Evolutionary conservation across 108 stramenopile genomes (phyloP), one percentile per base, ranked within the genome.

Genomic region (Stephanodiscus minutulus): DNA sequence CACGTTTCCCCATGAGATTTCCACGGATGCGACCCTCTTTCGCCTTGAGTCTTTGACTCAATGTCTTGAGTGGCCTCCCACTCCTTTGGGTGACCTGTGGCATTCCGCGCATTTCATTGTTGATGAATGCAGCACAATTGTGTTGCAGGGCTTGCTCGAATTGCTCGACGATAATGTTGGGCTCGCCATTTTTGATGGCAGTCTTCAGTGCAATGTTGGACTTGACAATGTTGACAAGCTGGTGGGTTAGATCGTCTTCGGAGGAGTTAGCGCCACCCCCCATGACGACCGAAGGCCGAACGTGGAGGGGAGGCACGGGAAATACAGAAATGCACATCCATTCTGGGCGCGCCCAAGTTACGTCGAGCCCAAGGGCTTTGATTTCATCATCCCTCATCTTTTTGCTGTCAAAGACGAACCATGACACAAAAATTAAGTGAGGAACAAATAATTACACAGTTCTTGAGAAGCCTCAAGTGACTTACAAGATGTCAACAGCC

Each of bases 1-100:
- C 99, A 70, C 99, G 98, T 85, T 99, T 99, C 56, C 99, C 99
- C 99, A 99, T 99, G 39, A 99, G 86, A 70, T 99, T 99, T 43
- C 98, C 98, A 50, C 99, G 94, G 73, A 99, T 94, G 29, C 99
- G 93, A n/a, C 99, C 99, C 71, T 97, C 97, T 83, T 98, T 99
- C 15, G 97, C 97, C 66, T 96, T 96, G n/a, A 98, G 85, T 13
- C 99, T 77, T 70, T 96, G 93, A 21, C 90, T 79, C 39, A 98
- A 76, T 27, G 99, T 98, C 79, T 99, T 99, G 58, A 99, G 88
- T 10, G 97, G 97, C 55, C 96, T 93, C n/a, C 99, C 99, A 62
- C 85, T 88, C 44, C 95, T 87, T 67, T 98, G 98, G 12, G 90
- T 96, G 58, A 96, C 92, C 71, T 97, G 97, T 17, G 91, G 92